Evolutionary conservation across 2,329 filamentous ascomycete species (phyloP).

Genomic region (Scedosporium dehoogii): DNA sequence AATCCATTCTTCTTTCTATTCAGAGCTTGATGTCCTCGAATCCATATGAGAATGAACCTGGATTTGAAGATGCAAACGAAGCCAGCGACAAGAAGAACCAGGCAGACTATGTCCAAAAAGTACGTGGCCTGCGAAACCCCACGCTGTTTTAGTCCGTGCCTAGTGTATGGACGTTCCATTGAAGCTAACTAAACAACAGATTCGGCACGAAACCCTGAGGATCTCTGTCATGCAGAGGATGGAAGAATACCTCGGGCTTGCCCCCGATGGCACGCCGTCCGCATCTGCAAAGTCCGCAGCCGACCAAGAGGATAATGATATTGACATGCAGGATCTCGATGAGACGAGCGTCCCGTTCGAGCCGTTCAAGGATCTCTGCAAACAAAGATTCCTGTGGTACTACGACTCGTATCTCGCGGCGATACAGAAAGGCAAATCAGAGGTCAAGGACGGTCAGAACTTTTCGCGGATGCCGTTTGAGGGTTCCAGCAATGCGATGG

Average conservation of each 20-base stretch:
- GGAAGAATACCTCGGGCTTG: constrained; percentile 66
- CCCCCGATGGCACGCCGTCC: constrained; percentile 34
- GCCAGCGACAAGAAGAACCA: constrained; percentile 63
- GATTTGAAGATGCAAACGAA: constrained; percentile 68
- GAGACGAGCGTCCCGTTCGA: constrained; percentile 56
- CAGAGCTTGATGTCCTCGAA: constrained; percentile 92
- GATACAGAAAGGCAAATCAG: constrained; percentile 54
- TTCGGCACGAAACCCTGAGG: constrained; percentile 80
- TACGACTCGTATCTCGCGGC: constrained; percentile 74
- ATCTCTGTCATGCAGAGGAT: constrained; percentile 79
- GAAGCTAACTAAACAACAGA: constrained; percentile 38
- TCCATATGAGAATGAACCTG: constrained; percentile 93
- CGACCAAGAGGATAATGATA: constrained; percentile 33
- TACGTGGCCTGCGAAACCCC: constrained; percentile 19
- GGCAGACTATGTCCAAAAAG: constrained; percentile 70
- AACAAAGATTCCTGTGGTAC: constrained; percentile 92
- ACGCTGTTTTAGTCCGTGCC: neutral
- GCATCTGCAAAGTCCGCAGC: constrained; percentile 12
- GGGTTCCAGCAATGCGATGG: constrained; percentile 65
- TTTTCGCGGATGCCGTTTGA: constrained; percentile 91
- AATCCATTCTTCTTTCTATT: constrained; percentile 89
- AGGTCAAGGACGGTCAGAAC: constrained; percentile 50
- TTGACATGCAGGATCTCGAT: constrained; percentile 40
- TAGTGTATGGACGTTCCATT: constrained; percentile 4
- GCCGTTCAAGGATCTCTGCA: constrained; percentile 83